Base-by-base conservation (phyloP, 257 asterid species). In the Solanum etuberosum region DNA sequence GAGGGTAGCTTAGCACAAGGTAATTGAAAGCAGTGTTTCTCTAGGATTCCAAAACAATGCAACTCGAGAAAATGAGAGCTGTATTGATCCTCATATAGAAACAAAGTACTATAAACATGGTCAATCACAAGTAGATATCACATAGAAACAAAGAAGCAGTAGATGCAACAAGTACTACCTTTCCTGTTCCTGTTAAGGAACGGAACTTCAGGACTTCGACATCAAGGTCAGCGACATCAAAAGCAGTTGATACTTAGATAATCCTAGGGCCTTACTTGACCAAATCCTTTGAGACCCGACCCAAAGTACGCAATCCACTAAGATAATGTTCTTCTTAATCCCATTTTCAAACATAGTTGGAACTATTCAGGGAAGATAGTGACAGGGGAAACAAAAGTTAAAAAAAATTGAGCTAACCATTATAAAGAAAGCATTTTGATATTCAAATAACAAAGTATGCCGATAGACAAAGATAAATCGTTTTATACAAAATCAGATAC, bases 401-500 rank as follows among this genome's bases (percentile, higher is more conserved):
- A 32, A 48, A 43, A 54, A 20, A 5, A 1, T 81, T 81, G 31
- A 48, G 68, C 29, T 1, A 81, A 43, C 15, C 11, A 48, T 31
- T 48, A 78, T 78, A 81, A 80, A 81, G 85, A 81, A 81, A 48
- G 68, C 43, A 81, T 81, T 81, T 48, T 81, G 68, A 81, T 18
- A 81, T 81, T 81, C 68, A 81, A 81, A 31, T 81, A 81, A 81
- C 68, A 51, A 46, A 68, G 37, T 48, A 48, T 80, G 85, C 65
- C 85, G 31, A 65, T 57, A 42, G 72, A 91, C 46, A 38, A 88
- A 77, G 29, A 51, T 82, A 63, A 88, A 88, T 91, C 18, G 80
- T 86, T 29, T 85, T 87, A 87, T 88, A 84, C 90, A 70, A 86
- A 89, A 74, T 83, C 76, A 89, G 71, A 88, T 86, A 27, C 83